Base-by-base conservation (phyloP, 2,329 filamentous ascomycete species). In the Sporothrix phasma region DNA sequence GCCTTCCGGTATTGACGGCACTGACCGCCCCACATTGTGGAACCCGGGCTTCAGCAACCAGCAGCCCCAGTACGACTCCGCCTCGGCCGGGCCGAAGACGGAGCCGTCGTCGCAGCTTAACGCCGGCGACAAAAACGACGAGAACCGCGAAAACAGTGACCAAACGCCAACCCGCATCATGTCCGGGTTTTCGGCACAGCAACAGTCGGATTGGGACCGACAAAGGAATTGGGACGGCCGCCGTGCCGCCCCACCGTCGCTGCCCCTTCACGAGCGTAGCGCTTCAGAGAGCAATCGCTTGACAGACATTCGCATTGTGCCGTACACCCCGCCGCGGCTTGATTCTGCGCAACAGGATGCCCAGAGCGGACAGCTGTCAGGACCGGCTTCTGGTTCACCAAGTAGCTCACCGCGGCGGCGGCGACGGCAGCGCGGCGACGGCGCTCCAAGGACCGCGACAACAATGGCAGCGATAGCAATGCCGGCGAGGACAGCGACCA, bases 281-380 rank as follows among this genome's bases (percentile, higher is more conserved):
- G 73, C 73, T 34, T 77, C 78, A 66, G 75, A 78, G 69, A 75
- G 73, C 69, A 79, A 75, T 68, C 71, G 71, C 46, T 72, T 74
- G 47, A 74, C 75, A 65, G 67, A 53, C 29, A 81, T 81, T 69
- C 78, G 79, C 59, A 69, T 81, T 63, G 79, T 81, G 59, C 78
- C 79, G 22, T 80, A 81, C 68, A 77, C 78, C 24, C 79, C 79
- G 51, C 77, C 78, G 7, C 75, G 75, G 58, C 72, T 73, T 53
- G 73, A 74, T 58, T 66, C 65, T 65, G 67, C 60, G 51, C 61
- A 39, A 10, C 29, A 43, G 7, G 43, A 31, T 2, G 10, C 31
- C 22, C 53, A 59, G 15, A 58, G 34, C 37, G 56, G 49, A 62
- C 58, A 56, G 0, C 43, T 41, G 24, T 8, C 54, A 8, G 56